Evolutionary conservation across 371 early-diverging fungal genomes (phyloP).

Genomic region (Coemansia sp.): DNA sequence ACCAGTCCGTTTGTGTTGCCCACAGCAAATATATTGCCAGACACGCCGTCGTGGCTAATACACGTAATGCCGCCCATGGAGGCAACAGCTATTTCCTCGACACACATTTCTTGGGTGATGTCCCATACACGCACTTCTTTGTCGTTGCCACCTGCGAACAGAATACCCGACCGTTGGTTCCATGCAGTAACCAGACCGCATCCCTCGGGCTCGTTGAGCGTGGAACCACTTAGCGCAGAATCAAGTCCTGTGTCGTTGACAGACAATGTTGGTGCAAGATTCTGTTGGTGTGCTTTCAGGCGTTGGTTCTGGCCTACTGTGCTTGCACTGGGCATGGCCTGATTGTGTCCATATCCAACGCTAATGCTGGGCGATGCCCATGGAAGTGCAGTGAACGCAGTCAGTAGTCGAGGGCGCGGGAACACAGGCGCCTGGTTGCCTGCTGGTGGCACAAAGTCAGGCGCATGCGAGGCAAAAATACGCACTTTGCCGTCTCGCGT

Average conservation of each 20-base stretch:
- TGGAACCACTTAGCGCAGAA: not conserved
- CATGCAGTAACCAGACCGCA: slow-evolving; percentile 46
- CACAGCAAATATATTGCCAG: slow-evolving; percentile 38
- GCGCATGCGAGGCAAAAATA: slow-evolving; percentile 52
- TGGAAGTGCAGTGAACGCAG: slow-evolving; percentile 41
- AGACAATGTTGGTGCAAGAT: not conserved
- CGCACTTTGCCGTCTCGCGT: slow-evolving; percentile 49
- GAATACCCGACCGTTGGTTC: slow-evolving; percentile 46
- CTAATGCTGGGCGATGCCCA: slow-evolving; percentile 16
- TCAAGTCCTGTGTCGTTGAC: not conserved
- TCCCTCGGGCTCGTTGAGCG: slow-evolving; percentile 1
- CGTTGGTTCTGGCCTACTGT: slow-evolving; percentile 19
- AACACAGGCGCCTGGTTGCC: slow-evolving; percentile 13
- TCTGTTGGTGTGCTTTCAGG: slow-evolving; percentile 7
- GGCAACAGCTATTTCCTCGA: slow-evolving; percentile 43
- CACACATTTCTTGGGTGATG: slow-evolving; percentile 41
- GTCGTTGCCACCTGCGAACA: slow-evolving; percentile 48
- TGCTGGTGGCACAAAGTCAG: slow-evolving; percentile 35
- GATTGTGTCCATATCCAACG: not conserved
- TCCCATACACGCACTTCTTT: slow-evolving; percentile 53
- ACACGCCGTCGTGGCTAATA: slow-evolving; percentile 33
- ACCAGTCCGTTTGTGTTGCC: slow-evolving; percentile 47
- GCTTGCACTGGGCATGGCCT: not conserved
- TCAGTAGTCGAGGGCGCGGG: slow-evolving; percentile 36
- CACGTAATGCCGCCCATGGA: slow-evolving; percentile 48